Evolutionary conservation across 2,329 filamentous ascomycete species (phyloP), one percentile per base, ranked within the genome.

Genomic region (Nothophaeocryptopus gaeumannii): DNA sequence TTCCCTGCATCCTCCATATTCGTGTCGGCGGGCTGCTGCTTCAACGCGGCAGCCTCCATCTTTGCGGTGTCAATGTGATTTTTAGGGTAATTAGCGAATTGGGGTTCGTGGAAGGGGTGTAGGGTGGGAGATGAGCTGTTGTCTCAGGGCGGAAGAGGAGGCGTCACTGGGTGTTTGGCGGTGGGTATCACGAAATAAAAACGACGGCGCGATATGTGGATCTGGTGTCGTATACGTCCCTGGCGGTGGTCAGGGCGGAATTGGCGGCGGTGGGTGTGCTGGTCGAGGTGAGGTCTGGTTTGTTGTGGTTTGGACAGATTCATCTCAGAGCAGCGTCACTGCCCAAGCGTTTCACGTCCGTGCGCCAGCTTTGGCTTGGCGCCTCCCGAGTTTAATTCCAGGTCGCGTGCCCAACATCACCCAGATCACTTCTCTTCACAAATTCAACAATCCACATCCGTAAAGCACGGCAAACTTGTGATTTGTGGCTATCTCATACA

Each of bases 1-100:
- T 91, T 88, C 67, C 86, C 88, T 64, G 95, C 90, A 71, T 99
- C 93, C 78, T 96, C 92, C 93, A 99, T 99, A 74, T 95, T 96
- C 68, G 90, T 95, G 74, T 99, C 92, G 90, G 44, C 46, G 39
- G 59, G 53, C 55, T 58, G 63, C 56, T 54, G 50, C 59, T 57
- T 63, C 39, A 67, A 56, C 48, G 64, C 65, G 50, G 65, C 64
- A 60, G 65, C 65, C 58, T 67, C 65, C 47, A 46, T 48, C 32
- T 16, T 48, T 14, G 45, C 39, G 34, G 39, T 43, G 26, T 42
- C 41, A 44, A 47, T 42, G 39, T 16, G 46, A 32, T 26, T 14
- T 11, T 36, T 32, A 46, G 43, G 13, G 20, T 29, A 36, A 12
- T 16, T 30, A 12, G 26, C 26, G 34, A 4, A 8, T n/a, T 36